Conservation (phyloP, 176 grass and related monocot genomes). For the Cenchrus purpureus region DNA sequence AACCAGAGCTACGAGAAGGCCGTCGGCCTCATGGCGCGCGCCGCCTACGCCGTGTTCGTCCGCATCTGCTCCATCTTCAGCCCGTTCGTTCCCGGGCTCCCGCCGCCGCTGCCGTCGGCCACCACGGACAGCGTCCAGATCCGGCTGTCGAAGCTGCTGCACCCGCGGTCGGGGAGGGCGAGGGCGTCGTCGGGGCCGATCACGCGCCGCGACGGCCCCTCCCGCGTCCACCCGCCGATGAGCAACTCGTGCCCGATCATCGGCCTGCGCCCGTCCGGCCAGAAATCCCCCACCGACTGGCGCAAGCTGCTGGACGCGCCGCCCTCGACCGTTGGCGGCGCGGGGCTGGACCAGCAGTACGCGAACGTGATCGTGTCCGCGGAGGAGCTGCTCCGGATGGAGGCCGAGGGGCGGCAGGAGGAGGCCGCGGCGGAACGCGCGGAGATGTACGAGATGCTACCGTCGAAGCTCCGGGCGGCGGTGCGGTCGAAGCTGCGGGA, state of each 20-base stretch:
- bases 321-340: conserved; percentile 57
- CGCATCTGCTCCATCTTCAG: conserved; percentile 75
- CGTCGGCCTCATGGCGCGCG: conserved; percentile 67
- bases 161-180: conserved; percentile 30
- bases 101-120: conserved; percentile 26
- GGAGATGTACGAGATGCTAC: conserved; percentile 94
- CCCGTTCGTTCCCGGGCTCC: conserved; percentile 47
- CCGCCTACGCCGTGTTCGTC: conserved; percentile 64
- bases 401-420: conserved; percentile 61
- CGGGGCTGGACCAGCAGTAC: conserved; percentile 82
- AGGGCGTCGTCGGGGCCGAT: conserved; percentile 77
- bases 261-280: neutral
- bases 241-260: conserved; percentile 85
- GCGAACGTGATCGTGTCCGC: conserved; percentile 73
- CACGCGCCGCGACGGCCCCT: conserved; percentile 47
- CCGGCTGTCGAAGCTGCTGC: conserved; percentile 51
- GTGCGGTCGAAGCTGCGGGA: conserved; percentile 84
- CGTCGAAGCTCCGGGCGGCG: conserved; percentile 62
- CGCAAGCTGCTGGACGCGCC: conserved; percentile 60
- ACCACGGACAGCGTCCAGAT: conserved; percentile 38
- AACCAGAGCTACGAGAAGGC: conserved; percentile 70
- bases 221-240: conserved; percentile 34
- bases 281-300: conserved; percentile 49
- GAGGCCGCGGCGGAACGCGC: conserved; percentile 59
- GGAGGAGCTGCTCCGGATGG: conserved; percentile 71